Base-by-base conservation (phyloP, 164 flowering plant species). In the Euptelea pleiosperma region DNA sequence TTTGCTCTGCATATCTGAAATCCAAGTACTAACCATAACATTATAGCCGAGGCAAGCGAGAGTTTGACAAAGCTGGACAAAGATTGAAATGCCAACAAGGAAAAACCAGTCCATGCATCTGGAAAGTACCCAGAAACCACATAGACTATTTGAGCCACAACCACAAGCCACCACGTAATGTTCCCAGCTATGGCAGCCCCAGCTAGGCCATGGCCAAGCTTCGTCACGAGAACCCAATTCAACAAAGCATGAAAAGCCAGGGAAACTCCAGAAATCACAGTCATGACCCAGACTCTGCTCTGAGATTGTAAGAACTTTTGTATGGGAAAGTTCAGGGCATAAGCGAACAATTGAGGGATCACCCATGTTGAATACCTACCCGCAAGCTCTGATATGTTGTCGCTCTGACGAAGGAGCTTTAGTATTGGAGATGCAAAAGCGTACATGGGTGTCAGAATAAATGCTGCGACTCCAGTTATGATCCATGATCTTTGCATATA, bases 291-390 rank as follows among this genome's bases (percentile, higher is more conserved):
- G 22, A 77, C 69, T 56, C 58, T 75, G 65, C 81, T 71, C 37
- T 77, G 81, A 24, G 79, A 60, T 52, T 77, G 79, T 40, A 74
- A 73, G 42, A 80, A 77, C 48, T 79, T 75, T 48, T 73, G 76
- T 8, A 71, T 58, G 1, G 84, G 81, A 35, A 73, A 75, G 57
- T 77, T 75, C 15, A 77, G 1, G 28, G 81, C 77, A 42, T 68
- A 73, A 12, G 79, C 79, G 49, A 68, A 75, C 60, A 77, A 42
- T 51, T 75, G 78, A 35, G 80, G 84, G 9, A 77, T 49, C 19
- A 66, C 67, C 77, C 78, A 80, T 1, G 43, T 33, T 2, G 75
- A 67, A 36, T 64, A 77, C 33, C 52, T 69, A 6, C 76, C 79
- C 0, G 81, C 77, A 15, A 76, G 43, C 2, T 77, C 64, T 3